Evolutionary conservation across 176 grass and related monocot species (phyloP), one percentile per base, ranked within the genome.

Genomic region (Panicum miliaceum): DNA sequence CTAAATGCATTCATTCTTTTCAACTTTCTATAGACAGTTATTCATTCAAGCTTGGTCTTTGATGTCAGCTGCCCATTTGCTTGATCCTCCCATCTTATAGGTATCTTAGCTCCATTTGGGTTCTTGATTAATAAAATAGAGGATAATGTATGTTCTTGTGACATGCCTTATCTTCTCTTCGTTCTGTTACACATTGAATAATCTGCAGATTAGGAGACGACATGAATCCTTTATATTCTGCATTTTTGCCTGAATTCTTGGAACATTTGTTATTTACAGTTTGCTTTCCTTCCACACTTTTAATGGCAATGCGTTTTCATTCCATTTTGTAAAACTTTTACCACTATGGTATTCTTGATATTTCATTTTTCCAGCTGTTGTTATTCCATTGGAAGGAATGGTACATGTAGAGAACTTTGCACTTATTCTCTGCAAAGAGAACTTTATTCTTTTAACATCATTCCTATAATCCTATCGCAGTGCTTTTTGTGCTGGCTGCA

Each of bases 321-420:
- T 69, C 43, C 2, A 11, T 78, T 62, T n/a, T 51, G n/a, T 5
- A 63, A 78, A 88, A 63, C 4, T 70, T 87, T 51, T 52, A 70
- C 4, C 23, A 36, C 20, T 82, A 57, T 81, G 36, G 36, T 48
- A 20, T 35, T 85, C 51, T 69, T 78, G 40, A 63, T 50, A 41
- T 82, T 40, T 71, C 15, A 51, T 77, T 70, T 32, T 48, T 42
- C 32, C 41, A 61, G 18, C 29, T 48, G 6, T 60, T 67, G 29
- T 76, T 82, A 68, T 87, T 82, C 79, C 41, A 82, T 16, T 15
- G 41, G 72, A 61, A 71, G 29, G 79, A 82, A 82, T 82, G 85
- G 41, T 87, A 51, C 22, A 20, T 68, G 37, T 32, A 68, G 38
- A 81, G 38, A 81, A 68, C 61, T 86, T 87, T 38, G 85, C 79